Evolutionary conservation across 2,329 filamentous ascomycete species (phyloP).

Genomic region (Coleophoma crateriformis): DNA sequence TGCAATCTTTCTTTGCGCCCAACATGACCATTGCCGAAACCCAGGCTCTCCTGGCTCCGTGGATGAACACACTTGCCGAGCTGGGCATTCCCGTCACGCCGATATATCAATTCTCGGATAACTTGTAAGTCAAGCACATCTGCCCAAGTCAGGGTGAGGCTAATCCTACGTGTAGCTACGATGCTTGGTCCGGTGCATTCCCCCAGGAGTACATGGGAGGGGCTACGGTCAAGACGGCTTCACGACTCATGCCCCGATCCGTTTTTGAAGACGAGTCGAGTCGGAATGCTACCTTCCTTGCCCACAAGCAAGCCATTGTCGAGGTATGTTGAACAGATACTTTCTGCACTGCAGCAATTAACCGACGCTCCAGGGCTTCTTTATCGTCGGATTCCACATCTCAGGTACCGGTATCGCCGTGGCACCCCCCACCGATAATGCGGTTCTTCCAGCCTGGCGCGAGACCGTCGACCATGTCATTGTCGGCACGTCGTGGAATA

Average conservation of each 20-base stretch:
- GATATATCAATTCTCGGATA: not conserved
- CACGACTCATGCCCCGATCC: not conserved
- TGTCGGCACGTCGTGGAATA: conserved; percentile 3
- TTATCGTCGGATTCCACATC: conserved; percentile 25
- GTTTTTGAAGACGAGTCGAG: not conserved
- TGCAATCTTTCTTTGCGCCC: conserved; percentile 21
- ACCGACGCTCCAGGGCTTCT: conserved; percentile 15
- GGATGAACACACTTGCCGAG: not conserved
- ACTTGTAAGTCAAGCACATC: not conserved
- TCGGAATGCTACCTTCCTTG: conserved; percentile 1
- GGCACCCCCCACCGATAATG: conserved; percentile 22
- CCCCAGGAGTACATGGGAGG: not conserved
- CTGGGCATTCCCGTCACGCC: not conserved
- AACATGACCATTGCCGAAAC: not conserved
- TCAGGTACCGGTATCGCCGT: conserved; percentile 1
- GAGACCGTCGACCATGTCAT: conserved; percentile 12
- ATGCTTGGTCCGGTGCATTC: not conserved
- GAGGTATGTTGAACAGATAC: not conserved
- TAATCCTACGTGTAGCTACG: not conserved
- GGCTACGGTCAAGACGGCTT: not conserved
- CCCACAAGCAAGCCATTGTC: conserved; percentile 21
- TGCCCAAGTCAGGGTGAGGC: not conserved
- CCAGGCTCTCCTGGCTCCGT: not conserved
- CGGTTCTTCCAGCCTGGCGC: conserved; percentile 29
- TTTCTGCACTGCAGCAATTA: not conserved